phyloP scores from a whole-genome alignment of 2,329 filamentous ascomycete genomes.

The Fusarium drepaniforme region DNA sequence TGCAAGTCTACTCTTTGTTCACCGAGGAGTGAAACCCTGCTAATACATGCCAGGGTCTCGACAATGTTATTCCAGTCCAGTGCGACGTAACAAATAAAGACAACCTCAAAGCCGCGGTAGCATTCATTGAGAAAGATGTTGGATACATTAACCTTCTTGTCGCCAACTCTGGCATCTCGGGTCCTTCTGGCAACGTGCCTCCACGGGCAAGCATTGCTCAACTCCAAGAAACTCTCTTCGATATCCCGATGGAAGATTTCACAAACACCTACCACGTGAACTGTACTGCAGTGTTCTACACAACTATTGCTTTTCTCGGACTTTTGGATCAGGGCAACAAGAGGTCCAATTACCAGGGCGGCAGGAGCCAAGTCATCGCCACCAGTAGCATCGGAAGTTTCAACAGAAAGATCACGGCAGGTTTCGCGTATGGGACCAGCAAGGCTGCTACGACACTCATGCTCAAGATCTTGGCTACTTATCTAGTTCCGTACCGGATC shows the following conservation, averaged over 20 bases:
- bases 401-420: background rate
- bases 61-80: background rate
- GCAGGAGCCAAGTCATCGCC: background rate
- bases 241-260: background rate
- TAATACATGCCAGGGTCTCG: background rate
- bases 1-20: background rate
- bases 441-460: background rate
- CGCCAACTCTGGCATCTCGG: background rate
- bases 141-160: background rate
- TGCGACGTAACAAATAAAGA: background rate
- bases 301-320: background rate
- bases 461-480: background rate
- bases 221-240: background rate
- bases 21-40: rapidly evolving
- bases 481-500: background rate
- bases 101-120: background rate
- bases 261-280: background rate
- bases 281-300: background rate
- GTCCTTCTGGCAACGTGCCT: background rate
- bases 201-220: background rate
- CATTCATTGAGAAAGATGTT: background rate
- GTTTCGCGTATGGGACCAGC: background rate
- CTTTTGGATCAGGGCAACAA: background rate
- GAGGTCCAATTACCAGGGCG: background rate
- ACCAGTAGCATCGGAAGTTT: conserved; percentile 1